Conservation (phyloP, 352 stramenopile species). For the Globisporangium emineosum region DNA sequence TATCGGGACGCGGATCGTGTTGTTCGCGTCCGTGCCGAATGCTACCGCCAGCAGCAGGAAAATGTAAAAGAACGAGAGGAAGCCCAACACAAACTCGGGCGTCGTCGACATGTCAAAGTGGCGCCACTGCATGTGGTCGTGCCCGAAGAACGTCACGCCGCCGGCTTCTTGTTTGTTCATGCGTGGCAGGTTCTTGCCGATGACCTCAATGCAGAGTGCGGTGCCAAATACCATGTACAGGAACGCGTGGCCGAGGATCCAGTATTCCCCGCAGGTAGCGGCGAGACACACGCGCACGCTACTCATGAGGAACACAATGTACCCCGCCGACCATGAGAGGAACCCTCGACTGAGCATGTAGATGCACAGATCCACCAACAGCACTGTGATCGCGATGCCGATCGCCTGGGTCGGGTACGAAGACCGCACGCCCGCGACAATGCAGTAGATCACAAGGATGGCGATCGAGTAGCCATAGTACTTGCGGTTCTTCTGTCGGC, state of each 20-base stretch:
- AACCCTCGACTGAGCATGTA: slow-evolving; percentile 70
- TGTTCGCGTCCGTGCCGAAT: slow-evolving; percentile 55
- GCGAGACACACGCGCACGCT: slow-evolving; percentile 66
- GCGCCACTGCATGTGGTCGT: slow-evolving; percentile 58
- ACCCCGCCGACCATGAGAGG: slow-evolving; percentile 73
- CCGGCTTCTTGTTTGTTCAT: slow-evolving; percentile 84
- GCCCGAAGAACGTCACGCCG: slow-evolving; percentile 81
- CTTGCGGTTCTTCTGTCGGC: slow-evolving; percentile 42
- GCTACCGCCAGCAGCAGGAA: slow-evolving; percentile 77
- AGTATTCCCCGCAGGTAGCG: slow-evolving; percentile 64
- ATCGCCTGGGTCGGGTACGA: slow-evolving; percentile 58
- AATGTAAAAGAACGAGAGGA: slow-evolving; percentile 85
- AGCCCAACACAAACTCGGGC: slow-evolving; percentile 78
- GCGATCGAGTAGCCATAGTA: slow-evolving; percentile 47
- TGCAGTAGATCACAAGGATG: slow-evolving; percentile 54
- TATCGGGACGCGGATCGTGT: slow-evolving; percentile 47
- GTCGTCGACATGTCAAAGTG: slow-evolving; percentile 77
- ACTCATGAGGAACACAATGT: slow-evolving; percentile 80
- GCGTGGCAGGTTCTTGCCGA: slow-evolving; percentile 69
- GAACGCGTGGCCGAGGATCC: slow-evolving; percentile 77
- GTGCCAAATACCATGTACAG: slow-evolving; percentile 79
- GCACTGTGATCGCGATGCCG: slow-evolving; percentile 60
- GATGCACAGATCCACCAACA: slow-evolving; percentile 72
- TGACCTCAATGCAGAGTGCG: slow-evolving; percentile 78
- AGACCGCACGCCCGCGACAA: slow-evolving; percentile 53